phyloP scores from a whole-genome alignment of 768 basidiomycete species.

The Lactarius psammicola region DNA sequence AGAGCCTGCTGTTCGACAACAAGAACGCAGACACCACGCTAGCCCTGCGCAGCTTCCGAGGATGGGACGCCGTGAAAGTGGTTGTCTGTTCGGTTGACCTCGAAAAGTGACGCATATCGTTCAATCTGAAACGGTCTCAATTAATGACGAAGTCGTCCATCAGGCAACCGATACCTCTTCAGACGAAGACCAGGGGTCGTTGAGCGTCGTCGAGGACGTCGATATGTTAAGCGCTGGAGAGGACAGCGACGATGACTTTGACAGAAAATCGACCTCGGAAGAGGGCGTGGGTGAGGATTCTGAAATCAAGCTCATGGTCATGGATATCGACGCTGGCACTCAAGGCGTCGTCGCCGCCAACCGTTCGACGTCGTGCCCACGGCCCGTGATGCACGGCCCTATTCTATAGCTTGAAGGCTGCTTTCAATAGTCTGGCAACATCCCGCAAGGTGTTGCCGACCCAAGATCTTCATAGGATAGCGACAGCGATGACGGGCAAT shows the following conservation, averaged over 20 bases:
- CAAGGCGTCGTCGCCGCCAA: too few relatives aligned
- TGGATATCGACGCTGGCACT: slow-evolving; percentile 42
- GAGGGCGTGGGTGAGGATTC: slow-evolving; percentile 25
- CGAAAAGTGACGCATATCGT: too few relatives aligned
- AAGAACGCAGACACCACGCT: slow-evolving; percentile 72
- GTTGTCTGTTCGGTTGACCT: too few relatives aligned
- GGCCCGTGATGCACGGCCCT: slow-evolving; percentile 20
- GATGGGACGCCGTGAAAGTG: slow-evolving; percentile 84
- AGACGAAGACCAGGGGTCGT: too few relatives aligned
- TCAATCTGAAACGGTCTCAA: slow-evolving; percentile 85
- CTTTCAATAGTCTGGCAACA: slow-evolving; percentile 67
- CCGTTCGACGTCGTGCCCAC: neutral
- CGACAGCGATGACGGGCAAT: slow-evolving; percentile 47
- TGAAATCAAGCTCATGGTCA: slow-evolving; percentile 42
- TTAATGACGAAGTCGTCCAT: slow-evolving; percentile 68
- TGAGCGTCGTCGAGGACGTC: slow-evolving; percentile 38
- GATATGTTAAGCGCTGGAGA: slow-evolving; percentile 35
- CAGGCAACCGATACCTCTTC: too few relatives aligned
- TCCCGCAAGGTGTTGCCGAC: slow-evolving; percentile 41
- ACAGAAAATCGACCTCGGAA: slow-evolving; percentile 24
- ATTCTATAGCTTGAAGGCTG: slow-evolving; percentile 56
- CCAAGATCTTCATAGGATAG: slow-evolving; percentile 49
- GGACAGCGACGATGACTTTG: slow-evolving; percentile 7
- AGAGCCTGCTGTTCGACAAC: slow-evolving; percentile 78
- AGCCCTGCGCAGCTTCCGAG: slow-evolving; percentile 78